Conservation (phyloP, 805 yeast genomes). For the Limtongia smithiae region DNA sequence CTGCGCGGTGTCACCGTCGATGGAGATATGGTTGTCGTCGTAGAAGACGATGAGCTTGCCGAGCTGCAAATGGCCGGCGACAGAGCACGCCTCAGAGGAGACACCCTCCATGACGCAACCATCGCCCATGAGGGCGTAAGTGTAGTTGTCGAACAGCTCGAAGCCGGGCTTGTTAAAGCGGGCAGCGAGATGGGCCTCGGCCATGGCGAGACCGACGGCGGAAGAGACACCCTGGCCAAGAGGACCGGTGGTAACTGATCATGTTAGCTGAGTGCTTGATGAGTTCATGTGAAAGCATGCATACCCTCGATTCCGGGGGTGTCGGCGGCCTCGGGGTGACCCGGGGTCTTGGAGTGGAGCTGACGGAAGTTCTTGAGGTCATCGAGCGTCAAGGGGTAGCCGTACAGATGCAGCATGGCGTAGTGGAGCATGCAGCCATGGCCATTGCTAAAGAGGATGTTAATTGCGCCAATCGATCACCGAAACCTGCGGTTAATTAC, state of each 20-base stretch:
- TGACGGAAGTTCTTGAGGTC: constrained; percentile 91
- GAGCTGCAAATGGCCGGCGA: constrained; percentile 94
- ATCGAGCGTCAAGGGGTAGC: constrained; percentile 74
- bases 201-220: constrained; percentile 96
- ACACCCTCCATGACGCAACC: constrained; percentile 99
- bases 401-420: constrained; percentile 78
- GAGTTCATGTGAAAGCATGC: neutral
- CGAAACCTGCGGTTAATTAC: constrained; percentile 3
- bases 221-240: constrained; percentile 96
- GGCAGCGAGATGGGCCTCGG: constrained; percentile 88
- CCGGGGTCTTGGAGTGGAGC: constrained; percentile 87
- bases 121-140: constrained; percentile 85
- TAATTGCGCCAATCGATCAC: neutral
- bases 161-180: constrained; percentile 85
- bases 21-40: constrained; percentile 95
- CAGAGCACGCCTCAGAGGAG: constrained; percentile 85
- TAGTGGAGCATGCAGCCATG: constrained; percentile 92
- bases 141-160: constrained; percentile 67
- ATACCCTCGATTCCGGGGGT: constrained; percentile 81
- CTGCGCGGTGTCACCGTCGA: constrained; percentile 85
- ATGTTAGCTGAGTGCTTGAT: neutral
- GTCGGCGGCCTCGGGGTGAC: constrained; percentile 87
- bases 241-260: constrained; percentile 83
- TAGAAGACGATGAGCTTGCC: constrained; percentile 91
- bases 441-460: constrained; percentile 53